A percentile compares a stretch with the other conserved stretches of the same genome.
Evolutionary conservation across 352 stramenopile genomes (phyloP).

Genomic region (Albugo laibachii): DNA sequence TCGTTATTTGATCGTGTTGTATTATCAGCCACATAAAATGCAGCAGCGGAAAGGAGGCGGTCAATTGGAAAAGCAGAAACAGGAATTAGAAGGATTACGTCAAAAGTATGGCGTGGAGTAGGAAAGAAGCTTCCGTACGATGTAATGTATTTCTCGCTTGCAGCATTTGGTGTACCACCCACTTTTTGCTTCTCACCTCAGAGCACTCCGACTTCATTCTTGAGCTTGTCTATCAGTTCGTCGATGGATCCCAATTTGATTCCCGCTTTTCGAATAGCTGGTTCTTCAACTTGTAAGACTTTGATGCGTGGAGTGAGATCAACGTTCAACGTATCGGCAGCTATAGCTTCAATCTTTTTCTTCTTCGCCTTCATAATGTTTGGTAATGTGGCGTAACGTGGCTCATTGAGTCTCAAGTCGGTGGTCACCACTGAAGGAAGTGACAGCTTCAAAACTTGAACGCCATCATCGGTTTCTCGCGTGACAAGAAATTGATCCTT

Average conservation of each 20-base stretch:
- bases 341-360: slow-evolving; percentile 75
- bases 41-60: slow-evolving; percentile 11
- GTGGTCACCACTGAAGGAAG: slow-evolving; percentile 94
- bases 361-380: slow-evolving; percentile 99
- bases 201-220: slow-evolving; percentile 85
- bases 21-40: slow-evolving; percentile 91
- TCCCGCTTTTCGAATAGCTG: slow-evolving; percentile 82
- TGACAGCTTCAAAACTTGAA: slow-evolving; percentile 72
- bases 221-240: slow-evolving; percentile 92
- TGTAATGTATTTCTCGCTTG: neutral
- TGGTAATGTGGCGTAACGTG: slow-evolving; percentile 95
- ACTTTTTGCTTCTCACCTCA: slow-evolving; percentile 8
- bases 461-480: slow-evolving; percentile 88
- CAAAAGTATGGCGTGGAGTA: slow-evolving; percentile 71
- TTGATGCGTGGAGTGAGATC: slow-evolving; percentile 55
- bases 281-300: slow-evolving; percentile 81
- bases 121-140: slow-evolving; percentile 1
- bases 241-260: slow-evolving; percentile 91
- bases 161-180: neutral
- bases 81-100: slow-evolving; percentile 71
- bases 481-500: slow-evolving; percentile 48
- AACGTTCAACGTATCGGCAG: slow-evolving; percentile 49
- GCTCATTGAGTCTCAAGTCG: slow-evolving; percentile 97
- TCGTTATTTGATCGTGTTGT: slow-evolving; percentile 97
- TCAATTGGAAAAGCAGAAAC: slow-evolving; percentile 39